A percentile compares a stretch with the other conserved stretches of the same genome.
phyloP scores from a whole-genome alignment of 345 rosid species.

The Crucihimalaya himalaica region DNA sequence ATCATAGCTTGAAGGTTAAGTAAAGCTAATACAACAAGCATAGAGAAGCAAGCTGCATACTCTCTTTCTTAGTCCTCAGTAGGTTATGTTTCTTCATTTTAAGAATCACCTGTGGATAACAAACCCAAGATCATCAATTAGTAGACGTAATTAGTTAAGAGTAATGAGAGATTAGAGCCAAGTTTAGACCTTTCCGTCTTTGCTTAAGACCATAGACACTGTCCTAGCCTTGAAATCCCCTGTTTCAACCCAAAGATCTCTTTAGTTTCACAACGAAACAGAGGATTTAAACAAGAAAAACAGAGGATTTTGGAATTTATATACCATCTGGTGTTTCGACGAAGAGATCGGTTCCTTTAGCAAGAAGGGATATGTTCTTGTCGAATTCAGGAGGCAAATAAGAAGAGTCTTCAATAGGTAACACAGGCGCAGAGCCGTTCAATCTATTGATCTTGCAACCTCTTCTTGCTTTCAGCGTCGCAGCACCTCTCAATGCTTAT shows the following conservation, averaged over 20 bases:
- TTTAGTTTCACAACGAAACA: constrained; percentile 22
- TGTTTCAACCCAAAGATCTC: constrained; percentile 41
- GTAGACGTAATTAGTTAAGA: not conserved
- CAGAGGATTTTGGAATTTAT: constrained; percentile 14
- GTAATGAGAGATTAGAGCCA: not conserved
- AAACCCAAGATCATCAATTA: constrained; percentile 7
- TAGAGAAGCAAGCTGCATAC: constrained; percentile 44
- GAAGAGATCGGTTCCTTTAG: constrained; percentile 71
- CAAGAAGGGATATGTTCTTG: constrained; percentile 56
- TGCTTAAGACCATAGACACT: constrained; percentile 58
- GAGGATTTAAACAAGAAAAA: constrained; percentile 1
- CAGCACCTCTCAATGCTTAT: constrained; percentile 84
- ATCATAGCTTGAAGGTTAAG: not conserved
- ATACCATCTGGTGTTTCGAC: constrained; percentile 84
- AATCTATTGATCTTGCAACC: constrained; percentile 61
- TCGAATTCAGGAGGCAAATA: constrained; percentile 62
- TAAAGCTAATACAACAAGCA: not conserved
- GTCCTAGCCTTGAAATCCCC: constrained; percentile 69
- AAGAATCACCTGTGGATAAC: constrained; percentile 63
- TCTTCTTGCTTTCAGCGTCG: constrained; percentile 76
- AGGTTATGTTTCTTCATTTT: constrained; percentile 64
- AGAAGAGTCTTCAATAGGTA: constrained; percentile 63
- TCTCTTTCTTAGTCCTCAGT: constrained; percentile 66
- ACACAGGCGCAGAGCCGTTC: constrained; percentile 59
- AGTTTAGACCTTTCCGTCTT: constrained; percentile 60